phyloP scores from a whole-genome alignment of 371 early-diverging fungal species.

The Syncephalastrum racemosum region DNA sequence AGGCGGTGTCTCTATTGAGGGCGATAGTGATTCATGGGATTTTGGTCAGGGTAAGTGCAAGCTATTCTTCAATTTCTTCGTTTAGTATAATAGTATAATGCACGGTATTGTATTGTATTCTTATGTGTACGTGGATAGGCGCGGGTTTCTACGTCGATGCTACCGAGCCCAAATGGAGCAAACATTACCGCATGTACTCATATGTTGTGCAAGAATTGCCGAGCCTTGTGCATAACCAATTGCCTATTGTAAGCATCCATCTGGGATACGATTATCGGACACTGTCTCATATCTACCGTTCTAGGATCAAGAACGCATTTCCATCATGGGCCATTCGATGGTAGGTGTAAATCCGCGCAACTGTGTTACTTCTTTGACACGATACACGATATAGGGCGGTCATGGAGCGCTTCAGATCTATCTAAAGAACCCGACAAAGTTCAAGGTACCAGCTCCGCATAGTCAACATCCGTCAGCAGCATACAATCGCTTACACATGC shows the following conservation, averaged over 20 bases:
- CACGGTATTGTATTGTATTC: not conserved
- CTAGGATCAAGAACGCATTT: conserved; percentile 61
- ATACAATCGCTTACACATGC: too few relatives aligned
- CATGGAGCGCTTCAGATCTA: conserved; percentile 84
- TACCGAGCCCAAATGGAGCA: conserved; percentile 69
- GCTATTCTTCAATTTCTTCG: not conserved
- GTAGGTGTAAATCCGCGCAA: conserved; percentile 16
- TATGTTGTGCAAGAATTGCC: conserved; percentile 79
- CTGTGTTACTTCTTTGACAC: not conserved
- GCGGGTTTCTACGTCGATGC: conserved; percentile 89
- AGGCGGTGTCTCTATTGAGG: conserved; percentile 50
- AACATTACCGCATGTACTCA: conserved; percentile 83
- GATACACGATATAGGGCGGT: conserved; percentile 65
- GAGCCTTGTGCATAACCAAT: conserved; percentile 46
- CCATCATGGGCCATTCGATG: conserved; percentile 86
- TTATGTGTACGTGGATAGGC: conserved; percentile 6
- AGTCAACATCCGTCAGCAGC: too few relatives aligned
- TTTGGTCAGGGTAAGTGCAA: conserved; percentile 41
- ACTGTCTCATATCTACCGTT: not conserved
- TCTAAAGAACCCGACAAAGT: conserved; percentile 68
- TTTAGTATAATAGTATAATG: not conserved
- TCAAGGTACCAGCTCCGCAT: too few relatives aligned
- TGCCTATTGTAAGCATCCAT: conserved; percentile 61
- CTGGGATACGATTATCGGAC: not conserved
- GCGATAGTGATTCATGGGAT: conserved; percentile 54